phyloP scores from a whole-genome alignment of 148 eudicot species.

The Vaccinium myrtillus region DNA sequence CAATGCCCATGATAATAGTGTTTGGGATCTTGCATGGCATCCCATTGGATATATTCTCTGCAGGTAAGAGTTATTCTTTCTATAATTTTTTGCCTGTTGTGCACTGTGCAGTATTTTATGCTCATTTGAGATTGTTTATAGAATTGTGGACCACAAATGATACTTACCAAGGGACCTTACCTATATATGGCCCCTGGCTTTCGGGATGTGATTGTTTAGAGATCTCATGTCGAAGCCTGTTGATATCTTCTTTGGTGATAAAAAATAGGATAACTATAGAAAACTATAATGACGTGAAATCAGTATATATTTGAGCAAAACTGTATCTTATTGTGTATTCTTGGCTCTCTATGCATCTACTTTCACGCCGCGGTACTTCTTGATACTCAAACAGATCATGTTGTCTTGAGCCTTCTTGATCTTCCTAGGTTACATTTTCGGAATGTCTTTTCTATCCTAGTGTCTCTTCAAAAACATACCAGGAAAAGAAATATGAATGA shows the following conservation, averaged over 20 bases:
- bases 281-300: not conserved
- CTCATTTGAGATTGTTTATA: not conserved
- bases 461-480: not conserved
- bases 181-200: not conserved
- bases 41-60: constrained; percentile 91
- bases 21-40: constrained; percentile 99
- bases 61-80: constrained; percentile 49
- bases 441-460: not conserved
- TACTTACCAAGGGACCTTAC: not conserved
- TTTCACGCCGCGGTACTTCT: not conserved
- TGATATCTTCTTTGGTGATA: not conserved
- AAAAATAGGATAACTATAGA: not conserved
- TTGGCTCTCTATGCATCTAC: not conserved
- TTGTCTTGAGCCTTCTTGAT: not conserved
- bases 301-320: not conserved
- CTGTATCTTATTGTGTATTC: not conserved
- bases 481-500: not conserved
- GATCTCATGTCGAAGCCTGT: not conserved
- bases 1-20: constrained; percentile 89
- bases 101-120: not conserved
- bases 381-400: not conserved
- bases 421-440: not conserved
- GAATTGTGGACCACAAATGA: not conserved
- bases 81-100: constrained; percentile 3
- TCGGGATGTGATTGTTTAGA: not conserved